Evolutionary conservation across 768 basidiomycete genomes (phyloP), one percentile per base, ranked within the genome.

Genomic region (Boletus tylopilopsis): DNA sequence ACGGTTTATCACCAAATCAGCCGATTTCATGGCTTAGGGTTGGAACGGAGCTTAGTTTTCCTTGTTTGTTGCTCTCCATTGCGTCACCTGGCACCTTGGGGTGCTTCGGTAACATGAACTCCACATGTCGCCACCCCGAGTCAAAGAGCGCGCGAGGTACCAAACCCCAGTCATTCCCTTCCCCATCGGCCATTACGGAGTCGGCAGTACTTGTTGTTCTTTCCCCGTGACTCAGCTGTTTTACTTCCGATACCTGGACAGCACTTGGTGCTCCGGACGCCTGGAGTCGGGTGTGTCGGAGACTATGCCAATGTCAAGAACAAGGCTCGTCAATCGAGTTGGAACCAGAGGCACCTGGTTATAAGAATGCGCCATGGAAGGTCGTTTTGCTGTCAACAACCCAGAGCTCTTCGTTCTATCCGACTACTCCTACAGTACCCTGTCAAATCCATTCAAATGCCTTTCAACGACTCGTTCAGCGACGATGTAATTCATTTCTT

Each of bases 211-310:
- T 19, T 19, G 24, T 39, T 21, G n/a, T 42, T 29, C 30, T 29
- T 9, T 4, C 6, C 35, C 40, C 12, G 12, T 12, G 5, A 47
- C 43, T 38, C 36, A 21, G 29, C 24, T 27, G 39, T 25, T 30
- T 27, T 21, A 35, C 30, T 4, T 38, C 59, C 54, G 30, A 29
- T 38, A 6, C 23, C 3, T 36, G 13, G n/a, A 32, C 47, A 34
- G 49, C 42, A 18, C 24, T 45, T 18, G 42, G 37, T 19, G 25
- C n/a, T 13, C 57, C 59, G 44, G 25, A 50, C 8, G 29, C 56
- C 44, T 54, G 44, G 52, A 47, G 2, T 25, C 45, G 62, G 50
- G 60, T 56, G 42, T 45, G 37, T 59, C 51, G 46, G 50, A 36
- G 36, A 33, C 46, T 42, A 42, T 52, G 34, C 62, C 62, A 59